Conservation (phyloP, 345 rosid species). For the Sisymbrium altissimum region DNA sequence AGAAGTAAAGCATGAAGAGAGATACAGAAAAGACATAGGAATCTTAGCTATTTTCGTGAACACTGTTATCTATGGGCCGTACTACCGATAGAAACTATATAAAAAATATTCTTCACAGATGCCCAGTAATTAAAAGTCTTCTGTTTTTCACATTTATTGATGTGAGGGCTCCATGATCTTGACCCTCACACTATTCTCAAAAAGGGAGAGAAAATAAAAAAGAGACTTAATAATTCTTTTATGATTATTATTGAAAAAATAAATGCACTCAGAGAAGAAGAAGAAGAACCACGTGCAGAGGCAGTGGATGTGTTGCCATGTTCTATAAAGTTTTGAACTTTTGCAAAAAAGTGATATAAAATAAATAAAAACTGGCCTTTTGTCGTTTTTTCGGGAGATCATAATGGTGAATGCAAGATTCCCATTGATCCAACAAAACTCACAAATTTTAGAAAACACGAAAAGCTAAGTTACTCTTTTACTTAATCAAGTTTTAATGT, state of each 20-base stretch:
- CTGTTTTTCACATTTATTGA: constrained; percentile 35
- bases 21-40: constrained; percentile 33
- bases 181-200: constrained; percentile 32
- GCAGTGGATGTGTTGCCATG: constrained; percentile 40
- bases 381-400: constrained; percentile 43
- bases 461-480: not conserved
- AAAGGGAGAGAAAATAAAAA: not conserved
- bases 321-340: constrained; percentile 33
- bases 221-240: constrained; percentile 16
- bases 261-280: constrained; percentile 30
- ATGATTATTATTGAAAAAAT: constrained; percentile 36
- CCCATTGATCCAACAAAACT: constrained; percentile 34
- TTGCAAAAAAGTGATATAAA: constrained; percentile 6
- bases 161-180: constrained; percentile 39
- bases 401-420: constrained; percentile 43
- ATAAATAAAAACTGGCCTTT: constrained; percentile 16
- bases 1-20: constrained; percentile 16
- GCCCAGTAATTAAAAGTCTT: constrained; percentile 24
- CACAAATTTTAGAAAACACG: constrained; percentile 1
- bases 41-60: constrained; percentile 44
- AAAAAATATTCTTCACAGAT: constrained; percentile 32
- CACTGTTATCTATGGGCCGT: constrained; percentile 35
- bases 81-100: constrained; percentile 32
- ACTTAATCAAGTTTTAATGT: not conserved
- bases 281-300: constrained; percentile 56